Percentiles rank a stretch among this genome's conserved stretches.
Conservation (phyloP, 2,329 filamentous ascomycete genomes). For the Colletotrichum echinochloae region DNA sequence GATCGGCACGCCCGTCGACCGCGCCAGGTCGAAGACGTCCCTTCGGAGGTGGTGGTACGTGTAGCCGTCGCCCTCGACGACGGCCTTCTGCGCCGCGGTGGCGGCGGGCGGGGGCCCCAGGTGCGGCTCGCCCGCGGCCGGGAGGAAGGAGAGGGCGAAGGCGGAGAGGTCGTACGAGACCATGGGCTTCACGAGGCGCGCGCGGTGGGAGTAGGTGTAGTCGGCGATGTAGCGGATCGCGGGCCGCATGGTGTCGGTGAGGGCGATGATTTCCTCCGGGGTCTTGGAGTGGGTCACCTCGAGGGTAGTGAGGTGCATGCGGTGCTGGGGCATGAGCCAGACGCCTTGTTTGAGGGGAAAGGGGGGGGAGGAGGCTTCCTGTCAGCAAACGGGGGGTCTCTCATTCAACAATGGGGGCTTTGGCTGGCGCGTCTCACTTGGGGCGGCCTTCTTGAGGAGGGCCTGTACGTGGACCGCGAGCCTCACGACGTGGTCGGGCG, state of each 20-base stretch:
- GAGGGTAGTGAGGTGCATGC: constrained; percentile 86
- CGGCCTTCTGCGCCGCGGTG: constrained; percentile 50
- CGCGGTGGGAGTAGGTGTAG: constrained; percentile 74
- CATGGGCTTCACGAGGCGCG: constrained; percentile 83
- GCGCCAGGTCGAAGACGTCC: constrained; percentile 76
- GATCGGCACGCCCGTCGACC: constrained; percentile 73
- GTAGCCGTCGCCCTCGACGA: constrained; percentile 71
- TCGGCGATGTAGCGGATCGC: constrained; percentile 71
- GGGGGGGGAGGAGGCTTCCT: neutral
- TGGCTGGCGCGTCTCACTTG: constrained; percentile 66
- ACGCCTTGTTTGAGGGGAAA: constrained; percentile 68
- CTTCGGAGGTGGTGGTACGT: constrained; percentile 92
- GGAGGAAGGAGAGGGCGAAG: constrained; percentile 87
- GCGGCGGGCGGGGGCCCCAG: constrained; percentile 55
- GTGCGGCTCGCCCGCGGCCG: constrained; percentile 73
- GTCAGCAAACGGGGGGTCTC: neutral
- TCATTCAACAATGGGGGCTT: neutral
- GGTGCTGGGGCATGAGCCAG: constrained; percentile 86
- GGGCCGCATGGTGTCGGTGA: constrained; percentile 70
- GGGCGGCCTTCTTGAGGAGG: constrained; percentile 71
- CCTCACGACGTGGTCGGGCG: constrained; percentile 76
- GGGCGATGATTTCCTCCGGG: constrained; percentile 71
- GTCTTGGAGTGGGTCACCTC: constrained; percentile 88
- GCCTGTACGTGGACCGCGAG: constrained; percentile 78
- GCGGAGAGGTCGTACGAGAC: constrained; percentile 88